Conservation (phyloP, 441 rosid species). For the Populus hybrid region DNA sequence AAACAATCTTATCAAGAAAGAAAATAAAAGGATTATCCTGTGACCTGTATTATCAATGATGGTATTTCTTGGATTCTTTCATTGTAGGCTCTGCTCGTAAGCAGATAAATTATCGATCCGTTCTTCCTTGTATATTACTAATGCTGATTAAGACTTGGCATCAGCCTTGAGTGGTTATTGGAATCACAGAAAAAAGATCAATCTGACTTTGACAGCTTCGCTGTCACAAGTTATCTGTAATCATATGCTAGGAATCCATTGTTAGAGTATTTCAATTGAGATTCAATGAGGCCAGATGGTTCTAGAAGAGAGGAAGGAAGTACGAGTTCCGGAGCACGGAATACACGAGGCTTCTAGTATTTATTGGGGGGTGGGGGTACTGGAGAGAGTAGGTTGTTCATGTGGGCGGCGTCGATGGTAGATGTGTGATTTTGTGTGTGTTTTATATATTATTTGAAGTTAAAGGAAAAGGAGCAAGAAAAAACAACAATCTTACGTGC, state of each 20-base stretch:
- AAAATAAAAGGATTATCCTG: neutral
- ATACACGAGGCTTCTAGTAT: neutral
- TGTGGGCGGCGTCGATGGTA: constrained; percentile 29
- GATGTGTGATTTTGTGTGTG: neutral
- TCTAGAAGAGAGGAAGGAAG: constrained; percentile 16
- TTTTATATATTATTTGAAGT: neutral
- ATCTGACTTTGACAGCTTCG: constrained; percentile 31
- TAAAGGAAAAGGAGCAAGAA: neutral
- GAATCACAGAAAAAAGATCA: neutral
- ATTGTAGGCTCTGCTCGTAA: neutral
- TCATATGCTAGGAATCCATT: constrained; percentile 13
- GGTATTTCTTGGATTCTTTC: constrained; percentile 1
- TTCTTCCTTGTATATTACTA: neutral
- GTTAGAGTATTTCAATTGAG: constrained; percentile 10
- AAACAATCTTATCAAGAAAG: neutral
- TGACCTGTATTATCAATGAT: no score
- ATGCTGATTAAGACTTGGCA: constrained; percentile 31
- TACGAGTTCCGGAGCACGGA: neutral
- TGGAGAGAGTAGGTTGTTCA: constrained; percentile 31
- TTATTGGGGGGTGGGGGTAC: neutral
- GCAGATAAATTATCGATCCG: neutral
- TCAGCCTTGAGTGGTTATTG: constrained; percentile 4
- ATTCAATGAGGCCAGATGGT: constrained; percentile 28
- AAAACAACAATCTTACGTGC: neutral
- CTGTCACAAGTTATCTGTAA: constrained; percentile 19